Evolutionary conservation across 345 rosid genomes (phyloP).

Genomic region (Isatis tinctoria): DNA sequence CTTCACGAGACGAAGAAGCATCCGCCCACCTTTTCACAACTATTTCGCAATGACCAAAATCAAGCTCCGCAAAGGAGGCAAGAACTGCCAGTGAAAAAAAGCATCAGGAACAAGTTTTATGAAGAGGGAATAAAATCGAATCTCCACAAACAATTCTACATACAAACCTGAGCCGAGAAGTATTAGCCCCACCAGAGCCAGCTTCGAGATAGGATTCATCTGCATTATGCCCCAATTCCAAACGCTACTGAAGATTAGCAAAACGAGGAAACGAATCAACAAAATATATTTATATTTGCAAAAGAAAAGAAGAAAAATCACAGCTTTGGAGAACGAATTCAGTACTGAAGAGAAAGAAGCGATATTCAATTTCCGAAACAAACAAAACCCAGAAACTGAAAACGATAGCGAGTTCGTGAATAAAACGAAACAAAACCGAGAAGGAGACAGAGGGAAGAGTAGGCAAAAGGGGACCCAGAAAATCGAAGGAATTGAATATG

Average conservation of each 20-base stretch:
- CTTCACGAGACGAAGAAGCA: constrained; percentile 44
- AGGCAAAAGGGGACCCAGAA: constrained; percentile 19
- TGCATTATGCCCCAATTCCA: constrained; percentile 27
- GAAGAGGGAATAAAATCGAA: neutral
- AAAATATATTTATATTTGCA: neutral
- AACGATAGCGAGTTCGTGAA: neutral
- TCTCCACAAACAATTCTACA: neutral
- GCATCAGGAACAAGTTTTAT: neutral
- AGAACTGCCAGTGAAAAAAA: constrained; percentile 31
- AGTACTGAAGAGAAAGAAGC: neutral
- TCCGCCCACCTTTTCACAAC: constrained; percentile 66
- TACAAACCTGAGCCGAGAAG: constrained; percentile 51
- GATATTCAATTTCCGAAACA: neutral
- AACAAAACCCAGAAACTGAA: constrained; percentile 17
- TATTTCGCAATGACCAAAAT: constrained; percentile 56
- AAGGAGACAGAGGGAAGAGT: neutral
- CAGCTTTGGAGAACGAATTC: neutral
- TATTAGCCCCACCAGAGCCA: constrained; percentile 29
- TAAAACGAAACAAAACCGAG: neutral
- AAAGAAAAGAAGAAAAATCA: neutral
- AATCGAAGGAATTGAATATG: constrained; percentile 11
- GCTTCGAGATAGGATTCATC: constrained; percentile 52
- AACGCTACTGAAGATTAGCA: constrained; percentile 28
- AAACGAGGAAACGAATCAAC: neutral
- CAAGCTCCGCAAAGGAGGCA: constrained; percentile 39